Evolutionary conservation across 169 alveolate species (phyloP).

Genomic region (Neospora caninum): DNA sequence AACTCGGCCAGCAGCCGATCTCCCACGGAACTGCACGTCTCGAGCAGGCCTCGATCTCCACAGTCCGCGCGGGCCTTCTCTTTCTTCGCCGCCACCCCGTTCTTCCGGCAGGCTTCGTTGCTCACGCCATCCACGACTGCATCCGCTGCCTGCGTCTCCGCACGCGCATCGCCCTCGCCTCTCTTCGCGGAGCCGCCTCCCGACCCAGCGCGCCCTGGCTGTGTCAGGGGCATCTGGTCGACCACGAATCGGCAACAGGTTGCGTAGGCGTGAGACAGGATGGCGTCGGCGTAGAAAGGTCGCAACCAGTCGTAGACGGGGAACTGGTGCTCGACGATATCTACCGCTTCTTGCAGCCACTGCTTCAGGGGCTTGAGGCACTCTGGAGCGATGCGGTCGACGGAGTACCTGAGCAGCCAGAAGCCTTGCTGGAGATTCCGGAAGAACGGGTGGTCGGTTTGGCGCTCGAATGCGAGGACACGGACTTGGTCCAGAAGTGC

Average conservation of each 20-base stretch:
- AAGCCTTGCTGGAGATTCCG: slow-evolving; percentile 84
- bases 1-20: slow-evolving; percentile 63
- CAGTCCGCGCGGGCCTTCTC: not conserved
- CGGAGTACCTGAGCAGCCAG: slow-evolving; percentile 87
- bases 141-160: not conserved
- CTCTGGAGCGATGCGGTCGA: slow-evolving; percentile 70
- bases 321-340: not conserved
- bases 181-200: not conserved
- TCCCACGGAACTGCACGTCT: not conserved
- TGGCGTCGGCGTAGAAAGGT: slow-evolving; percentile 35
- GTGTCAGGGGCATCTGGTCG: not conserved
- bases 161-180: not conserved
- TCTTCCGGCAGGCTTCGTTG: no score
- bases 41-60: no score
- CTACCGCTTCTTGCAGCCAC: slow-evolving; percentile 26
- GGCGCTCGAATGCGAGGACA: not conserved
- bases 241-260: slow-evolving; percentile 35
- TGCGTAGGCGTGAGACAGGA: slow-evolving; percentile 37
- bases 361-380: slow-evolving; percentile 38
- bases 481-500: slow-evolving; percentile 68
- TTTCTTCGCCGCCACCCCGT: no score
- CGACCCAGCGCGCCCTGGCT: not conserved
- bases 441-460: slow-evolving; percentile 75
- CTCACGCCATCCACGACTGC: no score
- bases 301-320: slow-evolving; percentile 27